Base-by-base conservation (phyloP, 129 eudicot genomes). In the Calendula officinalis region DNA sequence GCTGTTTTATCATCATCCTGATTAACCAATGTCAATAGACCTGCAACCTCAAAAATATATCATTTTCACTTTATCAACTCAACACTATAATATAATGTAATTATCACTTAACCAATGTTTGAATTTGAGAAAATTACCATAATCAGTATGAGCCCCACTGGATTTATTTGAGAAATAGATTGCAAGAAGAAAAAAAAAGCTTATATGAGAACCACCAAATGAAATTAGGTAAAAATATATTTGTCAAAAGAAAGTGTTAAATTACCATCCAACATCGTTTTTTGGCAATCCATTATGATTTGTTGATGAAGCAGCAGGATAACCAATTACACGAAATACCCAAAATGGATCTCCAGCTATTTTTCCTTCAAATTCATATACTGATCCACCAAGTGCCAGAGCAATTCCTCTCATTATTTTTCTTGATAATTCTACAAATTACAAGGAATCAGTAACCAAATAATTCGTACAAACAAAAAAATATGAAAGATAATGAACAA, bases 121-220 rank as follows among this genome's bases (percentile, higher is more conserved):
- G 38, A 70, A 15, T 36, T 66, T 61, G 17, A 66, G 57, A 57
- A 53, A 69, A 67, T 67, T 81, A 92, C 96, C 98, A 8, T 88
- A 92, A 69, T 92, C 98, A 0, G 98, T 88, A 84, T 92, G 98
- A 43, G 94, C 98, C 72, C 98, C 98, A 64, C 98, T 92, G 87
- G 67, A 70, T 68, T 69, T 36, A 53, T 70, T 75, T 61, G 32
- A 55, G 56, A 55, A 67, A 49, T 51, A 55, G 49, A 54, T 14
- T 10, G 33, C 56, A 59, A 71, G 64, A 56, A 54, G 55, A 48
- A 58, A 16, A 41, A 3, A 13, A 56, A 56, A n/a, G 27, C 41
- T 11, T 7, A 51, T 63, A 48, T 59, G 52, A 78, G 77, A 60
- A 62, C 48, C 33, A 33, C 33, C 11, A 32, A 43, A 42, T 35